Base-by-base conservation (phyloP, 1,284 basidiomycete genomes). In the Phaffia rhodozyma region DNA sequence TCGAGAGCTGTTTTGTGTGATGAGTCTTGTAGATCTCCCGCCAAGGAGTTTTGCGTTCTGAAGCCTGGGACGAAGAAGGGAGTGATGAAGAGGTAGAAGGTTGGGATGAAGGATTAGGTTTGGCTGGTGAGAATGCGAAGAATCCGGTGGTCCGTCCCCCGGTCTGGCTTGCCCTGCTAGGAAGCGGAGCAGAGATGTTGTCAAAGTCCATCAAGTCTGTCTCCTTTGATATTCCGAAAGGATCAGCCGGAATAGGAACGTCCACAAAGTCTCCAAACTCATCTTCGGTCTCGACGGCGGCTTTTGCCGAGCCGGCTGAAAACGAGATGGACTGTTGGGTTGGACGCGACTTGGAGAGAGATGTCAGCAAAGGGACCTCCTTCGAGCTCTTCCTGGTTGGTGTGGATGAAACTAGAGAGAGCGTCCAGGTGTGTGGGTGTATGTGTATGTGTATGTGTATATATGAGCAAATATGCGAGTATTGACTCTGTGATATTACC, bases 241-340 rank as follows among this genome's bases (percentile, higher is more conserved):
- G 86, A 83, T 68, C 83, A 79, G 21, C 81, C 82, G 71, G 83
- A 78, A 66, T 82, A 79, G 38, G 79, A 27, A 68, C 59, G 25
- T 67, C 72, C 55, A 81, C 72, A 53, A 84, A 94, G 72, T 94
- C 91, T 0, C 91, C 92, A 78, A 97, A 97, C 49, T 93, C 92
- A 68, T 94, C 89, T 64, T 90, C 83, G 53, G 77, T 71, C 49
- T 74, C 76, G 50, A 78, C 82, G 6, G 83, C 80, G 2, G 79
- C 69, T 20, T 32, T 38, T 30, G 49, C 51, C 48, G 25, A 32
- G 32, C 53, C 61, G 70, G 53, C 23, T 30, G 34, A 6, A 5
- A 38, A 2, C 30, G 52, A 74, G 73, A 5, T 61, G 67, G 47
- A 69, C 69, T 49, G 68, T 57, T 20, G 38, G 65, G 34, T 52